phyloP scores from a whole-genome alignment of 306 rosid species.

The Cicer pinnatifidum region DNA sequence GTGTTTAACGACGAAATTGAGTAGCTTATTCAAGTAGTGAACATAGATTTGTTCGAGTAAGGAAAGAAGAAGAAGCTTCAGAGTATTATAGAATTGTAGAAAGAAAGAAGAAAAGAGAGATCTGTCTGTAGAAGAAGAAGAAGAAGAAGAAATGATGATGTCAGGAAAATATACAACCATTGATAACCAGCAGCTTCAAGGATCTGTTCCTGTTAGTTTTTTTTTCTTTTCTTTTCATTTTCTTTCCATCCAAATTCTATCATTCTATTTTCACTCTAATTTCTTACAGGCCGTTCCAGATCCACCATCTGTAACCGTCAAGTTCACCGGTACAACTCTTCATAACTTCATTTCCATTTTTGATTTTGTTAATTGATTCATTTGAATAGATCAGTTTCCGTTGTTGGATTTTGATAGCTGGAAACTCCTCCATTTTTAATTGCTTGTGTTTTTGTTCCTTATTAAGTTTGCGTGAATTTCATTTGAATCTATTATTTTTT shows the following conservation, averaged over 20 bases:
- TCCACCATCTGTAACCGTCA: conserved; percentile 70
- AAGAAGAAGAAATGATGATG: conserved; percentile 66
- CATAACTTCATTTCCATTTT: not conserved
- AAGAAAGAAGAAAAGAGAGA: not conserved
- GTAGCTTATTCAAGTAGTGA: too few species aligned
- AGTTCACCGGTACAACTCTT: conserved; percentile 63
- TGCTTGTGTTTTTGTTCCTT: not conserved
- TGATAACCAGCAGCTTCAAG: conserved; percentile 72
- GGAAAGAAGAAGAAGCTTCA: not conserved
- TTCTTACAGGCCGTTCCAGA: conserved; percentile 79
- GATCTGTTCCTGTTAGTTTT: conserved; percentile 82
- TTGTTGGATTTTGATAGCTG: not conserved
- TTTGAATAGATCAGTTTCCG: conserved; percentile 11
- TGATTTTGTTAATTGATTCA: not conserved
- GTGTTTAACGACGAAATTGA: too few species aligned
- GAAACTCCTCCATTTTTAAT: not conserved
- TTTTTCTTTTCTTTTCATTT: not conserved
- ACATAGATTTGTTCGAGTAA: not conserved
- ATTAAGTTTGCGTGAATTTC: not conserved
- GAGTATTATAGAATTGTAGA: not conserved
- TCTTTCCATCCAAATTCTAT: not conserved
- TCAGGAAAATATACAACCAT: conserved; percentile 78
- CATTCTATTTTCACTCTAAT: conserved; percentile 24
- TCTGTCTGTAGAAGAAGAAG: conserved; percentile 19
- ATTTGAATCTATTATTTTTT: conserved; percentile 15